Percentiles rank a stretch among this genome's conserved stretches.
Evolutionary conservation across 352 stramenopile genomes (phyloP).

Genomic region (Phytopythium delawarense): DNA sequence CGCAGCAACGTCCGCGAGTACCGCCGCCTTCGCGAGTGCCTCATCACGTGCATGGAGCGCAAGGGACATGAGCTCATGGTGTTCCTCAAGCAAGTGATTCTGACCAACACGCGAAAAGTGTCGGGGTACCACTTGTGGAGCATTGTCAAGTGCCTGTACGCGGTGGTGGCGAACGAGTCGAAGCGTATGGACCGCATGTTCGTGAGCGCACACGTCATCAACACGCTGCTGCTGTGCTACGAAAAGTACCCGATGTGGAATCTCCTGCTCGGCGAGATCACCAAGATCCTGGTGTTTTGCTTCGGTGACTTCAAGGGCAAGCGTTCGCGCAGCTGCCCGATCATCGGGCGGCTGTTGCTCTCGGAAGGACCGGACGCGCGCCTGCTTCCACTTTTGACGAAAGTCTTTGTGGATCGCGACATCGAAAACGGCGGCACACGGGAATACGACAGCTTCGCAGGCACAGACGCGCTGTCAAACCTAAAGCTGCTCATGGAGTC

Average conservation of each 20-base stretch:
- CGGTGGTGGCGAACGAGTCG: conserved; percentile 73
- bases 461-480: conserved; percentile 70
- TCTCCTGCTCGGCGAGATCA: conserved; percentile 75
- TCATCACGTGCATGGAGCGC: conserved; percentile 82
- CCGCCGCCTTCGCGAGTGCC: conserved; percentile 61
- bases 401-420: conserved; percentile 45
- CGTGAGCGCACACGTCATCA: conserved; percentile 61
- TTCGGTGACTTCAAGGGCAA: conserved; percentile 87
- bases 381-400: conserved; percentile 55
- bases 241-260: conserved; percentile 80
- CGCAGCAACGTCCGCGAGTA: conserved; percentile 86
- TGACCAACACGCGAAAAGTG: conserved; percentile 51
- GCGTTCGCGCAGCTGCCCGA: conserved; percentile 71
- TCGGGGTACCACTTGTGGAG: conserved; percentile 72
- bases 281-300: conserved; percentile 82
- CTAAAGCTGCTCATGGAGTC: conserved; percentile 82
- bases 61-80: conserved; percentile 79
- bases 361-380: conserved; percentile 47
- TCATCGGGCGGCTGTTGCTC: conserved; percentile 65
- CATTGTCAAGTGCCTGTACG: conserved; percentile 73
- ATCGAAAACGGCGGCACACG: conserved; percentile 13
- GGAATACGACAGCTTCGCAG: conserved; percentile 34
- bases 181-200: conserved; percentile 85
- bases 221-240: conserved; percentile 71
- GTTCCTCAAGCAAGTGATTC: conserved; percentile 75